phyloP scores from a whole-genome alignment of 225 moss, liverwort and hornwort species.

The Thuidium tamariscinum region DNA sequence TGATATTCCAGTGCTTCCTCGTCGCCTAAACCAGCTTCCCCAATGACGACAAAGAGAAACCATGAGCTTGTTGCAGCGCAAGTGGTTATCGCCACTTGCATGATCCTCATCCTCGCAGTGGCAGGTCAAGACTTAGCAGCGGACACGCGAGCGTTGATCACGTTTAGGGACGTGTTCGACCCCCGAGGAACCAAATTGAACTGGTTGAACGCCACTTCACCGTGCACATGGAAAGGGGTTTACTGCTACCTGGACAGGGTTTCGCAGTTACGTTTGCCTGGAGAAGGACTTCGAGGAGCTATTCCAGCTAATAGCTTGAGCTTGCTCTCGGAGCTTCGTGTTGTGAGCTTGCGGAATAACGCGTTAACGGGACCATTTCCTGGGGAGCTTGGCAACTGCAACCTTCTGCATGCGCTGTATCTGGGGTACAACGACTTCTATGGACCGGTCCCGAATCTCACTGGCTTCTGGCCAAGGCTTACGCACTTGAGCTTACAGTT shows the following conservation, averaged over 20 bases:
- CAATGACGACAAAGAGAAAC: background rate
- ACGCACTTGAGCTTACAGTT: slow-evolving; percentile 50
- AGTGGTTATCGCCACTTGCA: background rate
- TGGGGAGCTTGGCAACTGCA: slow-evolving; percentile 45
- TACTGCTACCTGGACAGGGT: slow-evolving; percentile 8
- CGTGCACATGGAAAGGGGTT: slow-evolving; percentile 32
- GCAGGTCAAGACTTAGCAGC: slow-evolving; percentile 29
- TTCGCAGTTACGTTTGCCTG: slow-evolving; percentile 23
- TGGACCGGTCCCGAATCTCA: slow-evolving; percentile 53
- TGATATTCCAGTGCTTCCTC: background rate
- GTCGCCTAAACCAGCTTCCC: background rate
- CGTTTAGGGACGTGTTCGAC: slow-evolving; percentile 17
- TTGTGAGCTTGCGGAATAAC: slow-evolving; percentile 66
- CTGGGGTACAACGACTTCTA: slow-evolving; percentile 46
- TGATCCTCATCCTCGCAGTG: background rate
- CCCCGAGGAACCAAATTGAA: slow-evolving; percentile 8
- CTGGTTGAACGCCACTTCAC: slow-evolving; percentile 11
- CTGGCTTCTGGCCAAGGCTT: slow-evolving; percentile 65
- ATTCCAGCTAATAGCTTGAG: slow-evolving; percentile 36
- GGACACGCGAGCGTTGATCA: slow-evolving; percentile 23
- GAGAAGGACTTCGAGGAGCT: slow-evolving; percentile 17
- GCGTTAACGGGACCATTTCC: slow-evolving; percentile 46
- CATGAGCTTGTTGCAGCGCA: background rate
- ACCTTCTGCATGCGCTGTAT: slow-evolving; percentile 44
- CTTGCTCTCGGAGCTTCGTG: slow-evolving; percentile 64